Conservation (phyloP, 371 early-diverging fungal species). For the Nematocida sp. region DNA sequence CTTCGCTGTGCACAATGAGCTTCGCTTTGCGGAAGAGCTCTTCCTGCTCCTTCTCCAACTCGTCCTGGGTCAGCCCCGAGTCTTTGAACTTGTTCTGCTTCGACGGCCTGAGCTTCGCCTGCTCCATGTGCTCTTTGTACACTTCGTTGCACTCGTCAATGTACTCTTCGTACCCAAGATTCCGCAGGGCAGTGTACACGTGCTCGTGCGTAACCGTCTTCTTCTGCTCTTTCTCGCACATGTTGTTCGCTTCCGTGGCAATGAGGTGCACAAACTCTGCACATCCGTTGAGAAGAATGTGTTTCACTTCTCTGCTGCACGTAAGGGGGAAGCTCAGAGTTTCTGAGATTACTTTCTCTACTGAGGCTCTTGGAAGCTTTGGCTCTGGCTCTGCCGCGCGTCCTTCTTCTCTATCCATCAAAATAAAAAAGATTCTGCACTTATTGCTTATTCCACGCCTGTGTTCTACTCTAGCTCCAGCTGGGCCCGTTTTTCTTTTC, state of each 20-base stretch:
- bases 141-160: conserved; percentile 77
- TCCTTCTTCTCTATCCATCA: conserved; percentile 48
- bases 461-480: too few relatives aligned
- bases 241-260: conserved; percentile 79
- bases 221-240: conserved; percentile 86
- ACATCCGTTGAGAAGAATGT: conserved; percentile 81
- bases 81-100: conserved; percentile 75
- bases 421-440: conserved; percentile 38
- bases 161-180: conserved; percentile 82
- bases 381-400: conserved; percentile 51
- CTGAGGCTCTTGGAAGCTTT: conserved; percentile 72
- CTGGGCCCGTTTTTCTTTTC: too few relatives aligned
- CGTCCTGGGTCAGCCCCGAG: conserved; percentile 80
- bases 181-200: conserved; percentile 76
- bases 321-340: conserved; percentile 73
- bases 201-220: conserved; percentile 96
- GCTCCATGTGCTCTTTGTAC: conserved; percentile 75
- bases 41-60: conserved; percentile 76
- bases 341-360: conserved; percentile 86
- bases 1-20: conserved; percentile 13
- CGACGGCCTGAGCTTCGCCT: conserved; percentile 74
- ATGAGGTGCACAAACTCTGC: conserved; percentile 67
- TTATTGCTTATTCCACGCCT: background rate
- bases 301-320: conserved; percentile 85
- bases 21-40: conserved; percentile 83